Evolutionary conservation across 768 basidiomycete species (phyloP).

Genomic region (Macrolepiota fuliginosa): DNA sequence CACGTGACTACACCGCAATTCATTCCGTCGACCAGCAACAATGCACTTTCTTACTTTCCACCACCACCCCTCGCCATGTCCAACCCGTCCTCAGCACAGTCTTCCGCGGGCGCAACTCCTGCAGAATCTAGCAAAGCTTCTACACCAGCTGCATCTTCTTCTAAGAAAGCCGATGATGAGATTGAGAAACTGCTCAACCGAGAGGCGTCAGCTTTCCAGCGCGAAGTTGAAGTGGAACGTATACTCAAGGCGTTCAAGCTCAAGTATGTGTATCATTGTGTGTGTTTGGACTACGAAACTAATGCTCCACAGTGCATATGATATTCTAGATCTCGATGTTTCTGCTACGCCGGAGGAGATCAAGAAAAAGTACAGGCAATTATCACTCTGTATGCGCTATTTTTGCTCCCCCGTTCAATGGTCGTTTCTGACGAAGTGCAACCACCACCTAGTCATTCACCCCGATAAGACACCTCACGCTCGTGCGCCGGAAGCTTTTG

Average conservation of each 20-base stretch:
- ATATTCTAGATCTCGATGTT: slow-evolving; percentile 81
- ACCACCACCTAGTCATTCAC: slow-evolving; percentile 74
- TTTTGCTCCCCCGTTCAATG: not conserved
- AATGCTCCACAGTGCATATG: slow-evolving; percentile 75
- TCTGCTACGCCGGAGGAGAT: slow-evolving; percentile 74
- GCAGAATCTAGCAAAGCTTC: slow-evolving; percentile 1
- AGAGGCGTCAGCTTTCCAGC: slow-evolving; percentile 82
- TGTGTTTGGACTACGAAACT: not conserved
- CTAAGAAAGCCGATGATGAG: slow-evolving; percentile 45
- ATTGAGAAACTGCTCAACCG: slow-evolving; percentile 78
- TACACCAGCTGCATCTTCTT: slow-evolving; percentile 1
- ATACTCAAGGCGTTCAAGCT: slow-evolving; percentile 95
- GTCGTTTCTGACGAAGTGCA: slow-evolving; percentile 3
- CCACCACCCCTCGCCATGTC: slow-evolving; percentile 3
- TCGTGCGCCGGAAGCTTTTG: slow-evolving; percentile 89
- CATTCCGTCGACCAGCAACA: not conserved
- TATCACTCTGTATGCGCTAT: slow-evolving; percentile 71
- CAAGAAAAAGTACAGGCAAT: slow-evolving; percentile 84
- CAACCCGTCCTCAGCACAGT: not conserved
- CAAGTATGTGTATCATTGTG: slow-evolving; percentile 58
- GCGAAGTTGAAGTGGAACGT: slow-evolving; percentile 87
- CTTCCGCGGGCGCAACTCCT: not conserved
- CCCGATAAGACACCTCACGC: slow-evolving; percentile 94
- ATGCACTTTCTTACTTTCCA: not conserved
- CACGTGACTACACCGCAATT: slow-evolving; percentile 8